These are phyloP conservation scores for Suillus plorans DNA, from an alignment of 768 basidiomycete genomes.

Conservation along the genomic window DNA sequence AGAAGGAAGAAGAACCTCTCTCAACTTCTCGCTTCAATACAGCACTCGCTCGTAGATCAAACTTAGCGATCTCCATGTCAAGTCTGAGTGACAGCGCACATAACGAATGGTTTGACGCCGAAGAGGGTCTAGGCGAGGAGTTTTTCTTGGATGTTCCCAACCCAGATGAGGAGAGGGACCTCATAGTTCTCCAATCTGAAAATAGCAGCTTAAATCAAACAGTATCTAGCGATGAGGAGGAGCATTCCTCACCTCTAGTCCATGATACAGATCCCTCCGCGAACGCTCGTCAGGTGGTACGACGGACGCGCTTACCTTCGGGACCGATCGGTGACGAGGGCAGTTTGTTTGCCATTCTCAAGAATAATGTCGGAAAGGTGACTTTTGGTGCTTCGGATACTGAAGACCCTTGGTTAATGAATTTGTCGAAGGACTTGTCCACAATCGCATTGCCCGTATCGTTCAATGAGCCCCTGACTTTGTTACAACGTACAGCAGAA, in stretches of 20 bases:
- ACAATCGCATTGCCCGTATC: slow-evolving; percentile 84
- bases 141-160: slow-evolving; percentile 56
- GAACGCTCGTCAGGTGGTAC: slow-evolving; percentile 33
- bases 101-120: slow-evolving; percentile 78
- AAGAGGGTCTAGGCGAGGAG: slow-evolving; percentile 50
- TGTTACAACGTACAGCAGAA: slow-evolving; percentile 81
- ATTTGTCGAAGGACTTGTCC: slow-evolving; percentile 62
- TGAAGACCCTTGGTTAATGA: slow-evolving; percentile 1
- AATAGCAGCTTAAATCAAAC: slow-evolving; percentile 40
- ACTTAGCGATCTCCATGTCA: slow-evolving; percentile 48
- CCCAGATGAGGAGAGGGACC: slow-evolving; percentile 40
- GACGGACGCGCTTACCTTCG: slow-evolving; percentile 61
- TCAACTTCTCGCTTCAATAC: slow-evolving; percentile 24
- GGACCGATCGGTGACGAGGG: slow-evolving; percentile 71
- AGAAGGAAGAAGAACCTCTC: slow-evolving; percentile 37
- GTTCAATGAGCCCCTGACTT: slow-evolving; percentile 86
- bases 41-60: slow-evolving; percentile 35
- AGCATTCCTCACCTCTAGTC: slow-evolving; percentile 10
- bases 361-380: slow-evolving; percentile 89
- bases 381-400: slow-evolving; percentile 9
- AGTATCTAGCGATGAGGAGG: slow-evolving; percentile 50
- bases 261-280: slow-evolving; percentile 9
- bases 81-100: slow-evolving; percentile 47
- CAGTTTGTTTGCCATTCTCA: slow-evolving; percentile 77
- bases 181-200: slow-evolving; percentile 38